Percentiles rank a stretch among this genome's conserved stretches.
Conservation (phyloP, 306 rosid species). For the Sicyos baderoa region DNA sequence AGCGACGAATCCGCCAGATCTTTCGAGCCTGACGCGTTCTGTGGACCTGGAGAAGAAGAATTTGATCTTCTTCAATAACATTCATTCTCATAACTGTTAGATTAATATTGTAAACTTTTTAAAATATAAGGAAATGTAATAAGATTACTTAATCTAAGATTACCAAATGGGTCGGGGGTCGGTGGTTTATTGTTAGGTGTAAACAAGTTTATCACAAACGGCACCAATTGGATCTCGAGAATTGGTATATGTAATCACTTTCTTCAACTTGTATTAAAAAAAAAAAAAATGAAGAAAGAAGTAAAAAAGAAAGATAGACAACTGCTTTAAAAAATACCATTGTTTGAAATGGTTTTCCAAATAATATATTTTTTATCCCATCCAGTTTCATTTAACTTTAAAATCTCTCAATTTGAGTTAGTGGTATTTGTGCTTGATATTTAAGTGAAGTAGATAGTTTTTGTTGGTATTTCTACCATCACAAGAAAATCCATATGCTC, state of each 20-base stretch:
- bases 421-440: background rate
- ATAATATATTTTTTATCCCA: background rate
- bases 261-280: no score
- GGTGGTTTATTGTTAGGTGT: no score
- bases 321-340: no score
- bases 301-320: no score
- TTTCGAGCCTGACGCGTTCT: constrained; percentile 93
- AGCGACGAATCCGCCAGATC: constrained; percentile 81
- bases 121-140: no score
- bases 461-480: background rate
- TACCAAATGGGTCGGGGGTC: no score
- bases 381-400: background rate
- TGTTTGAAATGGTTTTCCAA: background rate
- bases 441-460: background rate
- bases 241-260: no score
- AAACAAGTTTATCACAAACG: no score
- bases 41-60: constrained; percentile 38
- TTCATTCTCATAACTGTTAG: background rate
- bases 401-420: background rate
- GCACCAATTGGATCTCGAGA: no score
- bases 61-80: constrained; percentile 39
- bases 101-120: background rate
- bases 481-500: background rate
- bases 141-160: no score
- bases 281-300: no score